A percentile compares a stretch with the other conserved stretches of the same genome.
Evolutionary conservation across 768 basidiomycete species (phyloP).

Genomic region (Lentinula boryana): DNA sequence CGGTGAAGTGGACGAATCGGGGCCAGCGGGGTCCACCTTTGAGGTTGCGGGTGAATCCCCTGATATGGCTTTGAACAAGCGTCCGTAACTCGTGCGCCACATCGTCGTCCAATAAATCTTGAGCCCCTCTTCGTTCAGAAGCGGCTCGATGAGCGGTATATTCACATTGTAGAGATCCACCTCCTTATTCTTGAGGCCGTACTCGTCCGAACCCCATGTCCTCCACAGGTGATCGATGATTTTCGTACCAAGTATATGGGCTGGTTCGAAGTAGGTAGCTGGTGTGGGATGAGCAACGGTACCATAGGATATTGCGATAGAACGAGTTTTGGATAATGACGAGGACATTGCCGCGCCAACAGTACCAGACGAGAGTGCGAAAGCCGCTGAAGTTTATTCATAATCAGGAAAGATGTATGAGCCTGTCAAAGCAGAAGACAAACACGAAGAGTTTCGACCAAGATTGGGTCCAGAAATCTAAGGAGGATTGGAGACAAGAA

Average conservation of each 20-base stretch:
- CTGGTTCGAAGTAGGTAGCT: slow-evolving; percentile 52
- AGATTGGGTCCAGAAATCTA: slow-evolving; percentile 85
- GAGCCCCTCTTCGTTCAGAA: slow-evolving; percentile 54
- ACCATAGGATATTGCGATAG: slow-evolving; percentile 88
- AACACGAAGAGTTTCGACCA: slow-evolving; percentile 80
- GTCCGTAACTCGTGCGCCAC: slow-evolving; percentile 83
- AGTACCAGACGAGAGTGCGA: slow-evolving; percentile 87
- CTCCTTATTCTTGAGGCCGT: slow-evolving; percentile 51
- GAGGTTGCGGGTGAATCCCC: slow-evolving; percentile 11
- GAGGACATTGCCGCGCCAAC: slow-evolving; percentile 87
- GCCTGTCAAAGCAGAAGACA: slow-evolving; percentile 13
- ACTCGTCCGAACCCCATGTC: slow-evolving; percentile 75
- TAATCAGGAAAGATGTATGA: slow-evolving; percentile 1
- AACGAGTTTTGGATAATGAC: slow-evolving; percentile 60
- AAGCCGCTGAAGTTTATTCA: slow-evolving; percentile 51
- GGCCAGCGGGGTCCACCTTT: slow-evolving; percentile 31
- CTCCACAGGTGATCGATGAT: slow-evolving; percentile 75
- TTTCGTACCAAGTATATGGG: slow-evolving; percentile 58
- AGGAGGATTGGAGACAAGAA: not conserved
- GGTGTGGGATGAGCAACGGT: slow-evolving; percentile 70
- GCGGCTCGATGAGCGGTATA: slow-evolving; percentile 70
- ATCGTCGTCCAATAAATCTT: slow-evolving; percentile 75
- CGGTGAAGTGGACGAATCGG: slow-evolving; percentile 30
- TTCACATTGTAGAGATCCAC: slow-evolving; percentile 86
- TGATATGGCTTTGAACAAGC: slow-evolving; percentile 59